phyloP scores from a whole-genome alignment of 129 eudicot genomes.

The Calendula officinalis region DNA sequence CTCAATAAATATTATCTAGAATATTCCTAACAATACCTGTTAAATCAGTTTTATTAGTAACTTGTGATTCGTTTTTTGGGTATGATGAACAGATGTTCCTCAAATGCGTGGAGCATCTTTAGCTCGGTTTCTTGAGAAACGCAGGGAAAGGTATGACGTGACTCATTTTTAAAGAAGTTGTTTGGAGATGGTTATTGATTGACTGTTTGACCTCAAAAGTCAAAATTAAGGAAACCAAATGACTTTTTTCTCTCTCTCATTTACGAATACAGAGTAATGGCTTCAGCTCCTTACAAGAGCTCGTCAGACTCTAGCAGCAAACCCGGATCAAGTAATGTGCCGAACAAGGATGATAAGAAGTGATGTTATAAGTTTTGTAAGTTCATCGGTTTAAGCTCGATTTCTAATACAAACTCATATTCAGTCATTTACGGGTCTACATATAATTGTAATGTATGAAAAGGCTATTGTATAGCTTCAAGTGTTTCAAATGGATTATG shows the following conservation, averaged over 20 bases:
- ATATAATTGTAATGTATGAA: neutral
- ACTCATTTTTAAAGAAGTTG: neutral
- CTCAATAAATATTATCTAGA: too few relatives aligned
- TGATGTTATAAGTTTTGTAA: constrained; percentile 7
- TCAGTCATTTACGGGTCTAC: neutral
- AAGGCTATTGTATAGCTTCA: neutral
- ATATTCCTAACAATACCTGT: too few relatives aligned
- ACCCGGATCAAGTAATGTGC: constrained; percentile 15
- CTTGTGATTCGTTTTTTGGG: neutral
- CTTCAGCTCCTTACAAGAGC: constrained; percentile 54
- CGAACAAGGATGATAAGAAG: constrained; percentile 19
- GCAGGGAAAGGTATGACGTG: constrained; percentile 69
- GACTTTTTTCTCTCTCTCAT: neutral
- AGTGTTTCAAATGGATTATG: neutral
- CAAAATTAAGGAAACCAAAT: neutral
- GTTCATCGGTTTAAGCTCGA: constrained; percentile 5
- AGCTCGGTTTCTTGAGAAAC: constrained; percentile 77
- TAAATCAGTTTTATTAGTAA: neutral
- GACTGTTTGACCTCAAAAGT: constrained; percentile 12
- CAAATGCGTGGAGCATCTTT: constrained; percentile 80
- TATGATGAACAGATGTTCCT: constrained; percentile 66
- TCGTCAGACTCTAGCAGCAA: constrained; percentile 21
- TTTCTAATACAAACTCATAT: neutral
- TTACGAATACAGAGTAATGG: constrained; percentile 42
- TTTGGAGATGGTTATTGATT: neutral